Conservation (phyloP, 495 filamentous ascomycete species). For the Neurospora sp. region DNA sequence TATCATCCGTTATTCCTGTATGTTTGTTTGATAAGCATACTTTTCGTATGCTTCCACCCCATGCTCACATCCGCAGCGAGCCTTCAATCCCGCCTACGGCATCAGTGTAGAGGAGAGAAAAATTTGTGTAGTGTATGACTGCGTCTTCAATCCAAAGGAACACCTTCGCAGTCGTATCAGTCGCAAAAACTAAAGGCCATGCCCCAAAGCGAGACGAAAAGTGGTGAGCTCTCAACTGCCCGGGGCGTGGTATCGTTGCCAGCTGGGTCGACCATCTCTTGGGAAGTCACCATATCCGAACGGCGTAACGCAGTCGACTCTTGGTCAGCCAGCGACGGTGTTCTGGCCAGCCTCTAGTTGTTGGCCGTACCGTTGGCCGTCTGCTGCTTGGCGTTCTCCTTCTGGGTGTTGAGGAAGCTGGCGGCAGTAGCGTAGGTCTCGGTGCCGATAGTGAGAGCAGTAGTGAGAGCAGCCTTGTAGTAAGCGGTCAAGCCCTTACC, state of each 20-base stretch:
- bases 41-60: not conserved
- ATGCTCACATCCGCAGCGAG: not conserved
- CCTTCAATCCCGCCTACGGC: not conserved
- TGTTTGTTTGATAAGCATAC: not conserved
- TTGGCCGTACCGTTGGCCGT: slow-evolving; percentile 33
- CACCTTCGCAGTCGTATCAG: not conserved
- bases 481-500: slow-evolving; percentile 56
- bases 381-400: slow-evolving; percentile 49
- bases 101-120: not conserved
- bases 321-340: not conserved
- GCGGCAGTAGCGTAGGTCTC: slow-evolving; percentile 54
- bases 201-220: not conserved
- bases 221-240: not conserved
- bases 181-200: not conserved
- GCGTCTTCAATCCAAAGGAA: not conserved
- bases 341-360: slow-evolving; percentile 4
- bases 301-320: not conserved
- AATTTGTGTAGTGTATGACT: not conserved
- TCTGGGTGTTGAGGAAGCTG: slow-evolving; percentile 46
- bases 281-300: not conserved
- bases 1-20: not conserved
- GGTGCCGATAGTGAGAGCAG: slow-evolving; percentile 58
- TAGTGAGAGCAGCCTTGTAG: slow-evolving; percentile 66
- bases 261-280: not conserved
- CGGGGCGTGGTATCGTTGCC: not conserved